phyloP scores from a whole-genome alignment of 2,329 filamentous ascomycete genomes.

The Ramichloridium luteum region DNA sequence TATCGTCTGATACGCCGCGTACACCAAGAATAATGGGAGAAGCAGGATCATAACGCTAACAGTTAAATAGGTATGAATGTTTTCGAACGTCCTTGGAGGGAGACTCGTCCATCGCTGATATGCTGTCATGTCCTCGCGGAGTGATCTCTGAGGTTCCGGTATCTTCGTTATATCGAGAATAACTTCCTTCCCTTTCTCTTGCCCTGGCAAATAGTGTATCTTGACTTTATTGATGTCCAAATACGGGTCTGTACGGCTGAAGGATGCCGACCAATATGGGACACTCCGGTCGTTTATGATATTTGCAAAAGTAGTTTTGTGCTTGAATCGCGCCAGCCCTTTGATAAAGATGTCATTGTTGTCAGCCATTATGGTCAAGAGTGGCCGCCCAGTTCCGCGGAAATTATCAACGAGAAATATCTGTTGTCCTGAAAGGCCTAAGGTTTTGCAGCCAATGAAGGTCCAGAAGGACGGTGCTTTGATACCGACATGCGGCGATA shows the following conservation, averaged over 20 bases:
- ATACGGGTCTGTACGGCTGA: conserved; percentile 68
- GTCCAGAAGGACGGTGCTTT: conserved; percentile 48
- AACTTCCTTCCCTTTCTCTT: conserved; percentile 57
- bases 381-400: conserved; percentile 65
- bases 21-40: conserved; percentile 57
- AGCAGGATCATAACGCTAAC: conserved; percentile 51
- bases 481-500: conserved; percentile 56
- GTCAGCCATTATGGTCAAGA: conserved; percentile 72
- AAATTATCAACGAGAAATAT: conserved; percentile 81
- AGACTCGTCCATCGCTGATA: conserved; percentile 12
- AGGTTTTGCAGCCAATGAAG: conserved; percentile 63
- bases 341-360: conserved; percentile 74
- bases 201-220: conserved; percentile 62
- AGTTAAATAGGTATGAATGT: conserved; percentile 52
- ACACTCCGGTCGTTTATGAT: conserved; percentile 75
- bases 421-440: conserved; percentile 76
- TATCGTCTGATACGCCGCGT: conserved; percentile 63
- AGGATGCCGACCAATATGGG: conserved; percentile 69
- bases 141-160: conserved; percentile 40
- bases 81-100: conserved; percentile 32
- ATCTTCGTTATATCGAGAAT: conserved; percentile 56
- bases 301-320: conserved; percentile 71
- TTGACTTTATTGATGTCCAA: conserved; percentile 53
- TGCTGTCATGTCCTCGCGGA: conserved; percentile 9
- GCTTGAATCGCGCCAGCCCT: conserved; percentile 62